Base-by-base conservation (phyloP, 257 asterid genomes). In the Solanum medicagineum region DNA sequence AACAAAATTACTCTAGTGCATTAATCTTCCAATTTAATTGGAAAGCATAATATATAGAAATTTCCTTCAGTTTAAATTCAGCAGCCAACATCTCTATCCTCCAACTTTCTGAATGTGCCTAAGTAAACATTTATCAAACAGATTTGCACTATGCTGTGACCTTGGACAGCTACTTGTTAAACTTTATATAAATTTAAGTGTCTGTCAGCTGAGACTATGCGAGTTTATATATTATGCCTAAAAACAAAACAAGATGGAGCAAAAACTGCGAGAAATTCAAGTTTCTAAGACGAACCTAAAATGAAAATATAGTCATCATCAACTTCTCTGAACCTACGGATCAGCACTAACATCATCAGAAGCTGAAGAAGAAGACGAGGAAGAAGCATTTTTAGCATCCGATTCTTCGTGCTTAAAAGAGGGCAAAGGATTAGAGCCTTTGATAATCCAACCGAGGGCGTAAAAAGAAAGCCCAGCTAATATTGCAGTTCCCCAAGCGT, bases 401-500 rank as follows among this genome's bases (percentile, higher is more conserved):
- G 55, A 53, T 0, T 85, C 85, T 15, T 75, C 87, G 12, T 87
- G 83, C 44, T 86, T 85, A 68, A 92, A 90, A 85, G 99, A 93
- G 54, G 92, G 94, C 32, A 96, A 86, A 22, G 99, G 99, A 89
- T 96, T 94, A 40, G 92, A 85, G 85, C 99, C 99, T 87, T 94
- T 93, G 87, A 94, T 91, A 59, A 89, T 32, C 99, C 99, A 96
- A 79, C 99, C 99, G 79, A 94, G 95, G 24, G 97, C 98, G 86
- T 93, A 96, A 88, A 94, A 93, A 42, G 98, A 93, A 19, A 89
- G 73, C 2, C 98, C 99, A 17, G 99, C 99, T 20, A 96, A 93
- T 57, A 94, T 96, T 49, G 99, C 98, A 49, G 98, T 91, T 85
- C 99, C 99, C 99, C 99, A 96, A 44, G 99, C 98, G 42, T 92